These are phyloP conservation scores for Euphorbia pulcherrima DNA, from an alignment of 345 rosid species.

Conservation along the genomic window DNA sequence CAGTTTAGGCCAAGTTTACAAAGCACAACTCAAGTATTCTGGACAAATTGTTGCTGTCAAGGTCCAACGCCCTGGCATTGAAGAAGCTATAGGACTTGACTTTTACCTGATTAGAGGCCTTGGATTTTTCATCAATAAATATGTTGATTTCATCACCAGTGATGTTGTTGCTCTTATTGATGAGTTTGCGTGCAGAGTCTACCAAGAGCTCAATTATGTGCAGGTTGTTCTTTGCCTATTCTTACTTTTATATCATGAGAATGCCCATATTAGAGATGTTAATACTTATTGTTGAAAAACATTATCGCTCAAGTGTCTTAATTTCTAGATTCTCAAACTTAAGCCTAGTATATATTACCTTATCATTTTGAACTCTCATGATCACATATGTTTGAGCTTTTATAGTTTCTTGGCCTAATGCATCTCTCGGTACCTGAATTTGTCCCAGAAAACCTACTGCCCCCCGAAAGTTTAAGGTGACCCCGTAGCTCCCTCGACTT, in stretches of 20 bases:
- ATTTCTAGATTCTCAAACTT: constrained; percentile 2
- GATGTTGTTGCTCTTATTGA: constrained; percentile 81
- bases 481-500: too few species aligned
- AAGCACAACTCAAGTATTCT: constrained; percentile 75
- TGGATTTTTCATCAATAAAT: constrained; percentile 66
- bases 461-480: too few species aligned
- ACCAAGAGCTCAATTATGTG: constrained; percentile 90
- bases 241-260: background rate
- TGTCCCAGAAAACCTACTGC: too few species aligned
- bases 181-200: constrained; percentile 89
- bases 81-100: constrained; percentile 86
- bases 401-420: too few species aligned
- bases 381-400: background rate
- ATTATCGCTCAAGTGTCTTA: background rate
- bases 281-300: background rate
- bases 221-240: constrained; percentile 48
- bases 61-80: constrained; percentile 91
- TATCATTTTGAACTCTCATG: background rate
- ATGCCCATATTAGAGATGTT: background rate
- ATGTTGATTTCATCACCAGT: constrained; percentile 67
- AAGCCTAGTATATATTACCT: background rate
- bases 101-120: constrained; percentile 83
- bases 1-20: constrained; percentile 95
- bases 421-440: too few species aligned
- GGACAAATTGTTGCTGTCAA: constrained; percentile 85